phyloP scores from a whole-genome alignment of 2,329 filamentous ascomycete genomes.

The Penicillium sp. region DNA sequence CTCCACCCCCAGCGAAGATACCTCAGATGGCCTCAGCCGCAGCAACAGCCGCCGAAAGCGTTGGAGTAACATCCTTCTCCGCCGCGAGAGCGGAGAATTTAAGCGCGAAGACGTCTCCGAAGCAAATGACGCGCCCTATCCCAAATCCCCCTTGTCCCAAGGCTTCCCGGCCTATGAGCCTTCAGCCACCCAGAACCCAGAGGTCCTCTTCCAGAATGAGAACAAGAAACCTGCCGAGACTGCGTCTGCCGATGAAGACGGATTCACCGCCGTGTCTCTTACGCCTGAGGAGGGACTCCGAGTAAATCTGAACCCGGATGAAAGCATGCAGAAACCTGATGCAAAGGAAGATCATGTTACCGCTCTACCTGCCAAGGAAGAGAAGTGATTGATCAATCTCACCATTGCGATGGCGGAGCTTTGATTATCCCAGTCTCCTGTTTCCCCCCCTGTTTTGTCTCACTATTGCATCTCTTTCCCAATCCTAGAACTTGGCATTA shows the following conservation, averaged over 20 bases:
- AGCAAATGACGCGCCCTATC: constrained; percentile 20
- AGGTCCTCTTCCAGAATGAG: not conserved
- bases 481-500: not conserved
- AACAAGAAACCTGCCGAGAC: constrained; percentile 3
- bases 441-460: too few species aligned
- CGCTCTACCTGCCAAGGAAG: constrained; percentile 6
- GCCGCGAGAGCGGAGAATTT: constrained; percentile 34
- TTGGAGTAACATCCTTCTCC: constrained; percentile 39
- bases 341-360: not conserved
- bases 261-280: constrained; percentile 19
- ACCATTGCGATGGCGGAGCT: not conserved
- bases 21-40: constrained; percentile 25
- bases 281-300: constrained; percentile 14
- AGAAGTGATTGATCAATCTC: not conserved
- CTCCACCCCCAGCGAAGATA: constrained; percentile 30
- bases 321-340: not conserved
- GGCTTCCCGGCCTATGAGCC: constrained; percentile 25
- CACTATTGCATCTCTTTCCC: not conserved
- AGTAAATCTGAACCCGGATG: constrained; percentile 6
- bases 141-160: constrained; percentile 34
- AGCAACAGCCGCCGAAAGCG: constrained; percentile 37
- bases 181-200: not conserved
- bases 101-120: constrained; percentile 24
- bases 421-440: not conserved
- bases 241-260: constrained; percentile 12